Evolutionary conservation across 2,329 filamentous ascomycete genomes (phyloP).

Genomic region (Lachnellula hyalina): DNA sequence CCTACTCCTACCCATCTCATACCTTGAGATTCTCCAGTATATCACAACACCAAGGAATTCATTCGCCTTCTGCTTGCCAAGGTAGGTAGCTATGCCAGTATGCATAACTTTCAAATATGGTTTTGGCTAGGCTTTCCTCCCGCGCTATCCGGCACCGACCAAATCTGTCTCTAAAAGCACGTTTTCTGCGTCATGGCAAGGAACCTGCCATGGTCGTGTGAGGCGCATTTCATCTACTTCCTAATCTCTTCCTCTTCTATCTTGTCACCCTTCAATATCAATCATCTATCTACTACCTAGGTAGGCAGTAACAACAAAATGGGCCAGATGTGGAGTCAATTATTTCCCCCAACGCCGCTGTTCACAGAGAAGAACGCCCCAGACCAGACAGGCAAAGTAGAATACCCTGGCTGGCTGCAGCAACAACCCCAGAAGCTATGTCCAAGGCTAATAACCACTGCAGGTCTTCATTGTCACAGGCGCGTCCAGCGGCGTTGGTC

Average conservation of each 20-base stretch:
- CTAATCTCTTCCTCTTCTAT: too few relatives aligned
- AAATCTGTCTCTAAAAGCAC: background rate
- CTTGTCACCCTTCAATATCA: background rate
- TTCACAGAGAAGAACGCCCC: conserved; percentile 32
- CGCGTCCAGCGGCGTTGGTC: conserved; percentile 35
- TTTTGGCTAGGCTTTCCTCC: background rate
- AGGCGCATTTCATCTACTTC: background rate
- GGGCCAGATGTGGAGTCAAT: conserved; percentile 14
- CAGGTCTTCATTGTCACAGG: conserved; percentile 37
- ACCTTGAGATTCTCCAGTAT: too few relatives aligned
- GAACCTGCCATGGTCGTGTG: background rate
- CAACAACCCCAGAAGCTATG: too few relatives aligned
- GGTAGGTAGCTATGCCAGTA: background rate
- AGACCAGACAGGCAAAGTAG: conserved; percentile 20
- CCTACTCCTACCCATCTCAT: too few relatives aligned
- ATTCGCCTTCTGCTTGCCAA: background rate
- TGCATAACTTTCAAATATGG: background rate
- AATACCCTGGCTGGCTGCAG: background rate
- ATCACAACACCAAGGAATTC: too few relatives aligned
- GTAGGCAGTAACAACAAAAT: conserved; percentile 22
- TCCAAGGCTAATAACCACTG: background rate
- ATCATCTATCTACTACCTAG: conserved; percentile 7
- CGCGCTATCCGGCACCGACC: background rate
- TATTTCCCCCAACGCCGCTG: conserved; percentile 21
- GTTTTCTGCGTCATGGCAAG: too few relatives aligned